Evolutionary conservation across 345 rosid genomes (phyloP), one percentile per base, ranked within the genome.

Genomic region (Xanthoceras sorbifolium): DNA sequence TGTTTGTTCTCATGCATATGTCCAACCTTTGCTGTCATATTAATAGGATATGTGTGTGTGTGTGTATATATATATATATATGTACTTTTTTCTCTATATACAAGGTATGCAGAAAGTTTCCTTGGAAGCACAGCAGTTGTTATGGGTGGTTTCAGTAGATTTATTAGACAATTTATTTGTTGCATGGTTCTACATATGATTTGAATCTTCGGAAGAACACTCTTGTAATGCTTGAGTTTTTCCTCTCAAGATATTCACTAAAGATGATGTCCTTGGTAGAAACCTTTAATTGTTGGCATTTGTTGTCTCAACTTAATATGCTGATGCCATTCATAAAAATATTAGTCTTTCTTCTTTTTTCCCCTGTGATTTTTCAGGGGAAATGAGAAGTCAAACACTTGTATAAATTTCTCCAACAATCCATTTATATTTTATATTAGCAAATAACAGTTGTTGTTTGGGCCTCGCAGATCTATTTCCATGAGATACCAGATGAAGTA

Each of bases 401-500:
- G 11, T 32, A 5, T 71, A 31, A 9, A 48, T 48, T 50, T 70
- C 12, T 71, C 73, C 20, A 5, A 20, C 5, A 3, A 71, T n/a
- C 54, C 7, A 38, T 15, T 72, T 36, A 5, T 5, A 12, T 57
- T 31, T 34, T 22, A 46, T 55, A 60, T 68, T 12, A 9, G 22
- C 34, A 48, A 10, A 18, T 28, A 63, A 65, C 32, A 1, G 32
- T 31, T 28, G 48, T 38, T 73, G 52, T 48, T 75, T 28, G 42
- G 81, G 72, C 71, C 71, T 67, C 78, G 92, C 94, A 93, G 98
- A 93, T 93, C 62, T 74, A 83, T 80, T 96, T 93, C 83, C 89
- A 92, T 73, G 94, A 92, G 82, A 93, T 96, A 85, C 87, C 97
- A 3, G 92, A 92, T 26, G 91, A 90, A 77, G 82, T 79, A 80